Evolutionary conservation across 208 protist genomes (phyloP), one percentile per base, ranked within the genome.

Genomic region (Vickermania ingenoplastis): DNA sequence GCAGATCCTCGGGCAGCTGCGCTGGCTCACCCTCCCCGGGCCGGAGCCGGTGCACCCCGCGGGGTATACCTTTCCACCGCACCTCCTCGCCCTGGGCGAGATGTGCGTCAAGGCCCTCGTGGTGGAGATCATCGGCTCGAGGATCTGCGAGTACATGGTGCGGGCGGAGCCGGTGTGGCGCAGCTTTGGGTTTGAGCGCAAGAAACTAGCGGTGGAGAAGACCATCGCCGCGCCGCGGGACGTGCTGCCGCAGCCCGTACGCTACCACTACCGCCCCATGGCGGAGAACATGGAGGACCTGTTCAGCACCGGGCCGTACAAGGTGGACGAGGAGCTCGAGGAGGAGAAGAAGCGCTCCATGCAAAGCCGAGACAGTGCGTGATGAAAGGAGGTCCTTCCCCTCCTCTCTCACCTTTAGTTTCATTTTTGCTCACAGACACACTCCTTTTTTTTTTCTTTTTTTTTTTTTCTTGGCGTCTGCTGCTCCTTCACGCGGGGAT

Each of bases 131-230:
- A 74, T 92, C 28, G 65, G 70, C n/a, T 61, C 75, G 3, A 83
- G 90, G 5, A 55, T 96, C 53, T 83, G 81, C 65, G 90, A 96
- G 77, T 96, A 96, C 73, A 81, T 94, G 71, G 80, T 92, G 52
- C 90, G 90, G 7, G 83, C 81, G 21, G 90, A 96, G 77, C 83
- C 85, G 31, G 77, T 91, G 3, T 96, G 90, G 87, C 77, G 77
- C 22, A 74, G 69, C 55, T 86, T 81, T 58, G 86, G 86, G 7
- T 89, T 71, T 55, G 90, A 96, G 70, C 81, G 86, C 22, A 79
- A 80, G 31, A 58, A 65, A 48, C 69, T 89, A 4, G 61, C 79
- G 31, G 62, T 79, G n/a, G 21, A 27, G 21, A 57, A 69, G 22
- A 80, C 85, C 5, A 69, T 69, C 21, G 60, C 59, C 27, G 57